Conservation (phyloP, 1,139 yeast species). For the Zygosaccharomyces sapae region DNA sequence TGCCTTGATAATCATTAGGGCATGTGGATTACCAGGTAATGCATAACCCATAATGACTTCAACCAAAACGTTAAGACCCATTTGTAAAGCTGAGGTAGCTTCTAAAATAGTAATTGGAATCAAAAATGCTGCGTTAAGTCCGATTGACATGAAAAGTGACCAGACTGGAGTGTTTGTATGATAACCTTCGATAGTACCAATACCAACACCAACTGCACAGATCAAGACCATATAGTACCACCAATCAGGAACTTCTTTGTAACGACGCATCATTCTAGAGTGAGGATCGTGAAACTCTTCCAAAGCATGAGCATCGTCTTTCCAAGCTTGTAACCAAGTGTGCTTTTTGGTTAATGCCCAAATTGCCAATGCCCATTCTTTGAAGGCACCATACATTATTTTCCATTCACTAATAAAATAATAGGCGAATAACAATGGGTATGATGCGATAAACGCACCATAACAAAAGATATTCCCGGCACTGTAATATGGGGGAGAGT, state of each 20-base stretch:
- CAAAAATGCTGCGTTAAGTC: slow-evolving; percentile 50
- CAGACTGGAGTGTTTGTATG: slow-evolving; percentile 44
- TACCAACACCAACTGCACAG: slow-evolving; percentile 48
- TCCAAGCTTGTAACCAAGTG: slow-evolving; percentile 24
- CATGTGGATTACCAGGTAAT: slow-evolving; percentile 59
- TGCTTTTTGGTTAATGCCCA: slow-evolving; percentile 32
- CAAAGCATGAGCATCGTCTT: slow-evolving; percentile 15
- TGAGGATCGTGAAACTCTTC: slow-evolving; percentile 50
- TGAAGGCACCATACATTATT: slow-evolving; percentile 28
- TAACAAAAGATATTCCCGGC: slow-evolving; percentile 54
- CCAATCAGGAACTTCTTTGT: slow-evolving; percentile 62
- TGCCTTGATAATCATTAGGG: slow-evolving; percentile 56
- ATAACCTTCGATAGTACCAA: slow-evolving; percentile 45
- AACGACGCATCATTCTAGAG: slow-evolving; percentile 50
- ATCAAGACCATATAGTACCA: slow-evolving; percentile 49
- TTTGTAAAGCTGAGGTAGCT: slow-evolving; percentile 50
- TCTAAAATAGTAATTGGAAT: slow-evolving; percentile 49
- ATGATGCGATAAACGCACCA: slow-evolving; percentile 55
- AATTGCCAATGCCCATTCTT: slow-evolving; percentile 32
- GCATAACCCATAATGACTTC: slow-evolving; percentile 62
- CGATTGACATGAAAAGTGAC: slow-evolving; percentile 56
- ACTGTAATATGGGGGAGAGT: slow-evolving; percentile 56
- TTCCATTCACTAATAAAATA: slow-evolving; percentile 34
- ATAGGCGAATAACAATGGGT: slow-evolving; percentile 55
- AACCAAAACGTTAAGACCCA: slow-evolving; percentile 56